Conservation (phyloP, 1,139 yeast genomes). For the Saccharomyces hybrid region DNA sequence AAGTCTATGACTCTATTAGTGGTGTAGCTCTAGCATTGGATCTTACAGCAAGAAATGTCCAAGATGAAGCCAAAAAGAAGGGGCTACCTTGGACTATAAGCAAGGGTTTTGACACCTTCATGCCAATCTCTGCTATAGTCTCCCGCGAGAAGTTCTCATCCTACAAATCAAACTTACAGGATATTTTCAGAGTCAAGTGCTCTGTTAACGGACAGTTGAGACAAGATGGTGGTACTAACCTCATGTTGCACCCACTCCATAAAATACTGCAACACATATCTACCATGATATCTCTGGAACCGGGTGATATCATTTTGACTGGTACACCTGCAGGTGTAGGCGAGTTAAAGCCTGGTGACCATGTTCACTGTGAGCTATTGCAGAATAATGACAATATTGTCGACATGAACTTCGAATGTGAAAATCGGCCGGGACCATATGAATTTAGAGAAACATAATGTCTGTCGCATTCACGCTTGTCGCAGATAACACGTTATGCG, state of each 20-base stretch:
- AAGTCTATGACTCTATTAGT: slow-evolving; percentile 70
- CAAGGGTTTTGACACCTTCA: slow-evolving; percentile 92
- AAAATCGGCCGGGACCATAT: slow-evolving; percentile 76
- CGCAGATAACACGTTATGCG: neutral
- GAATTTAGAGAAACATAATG: slow-evolving; percentile 47
- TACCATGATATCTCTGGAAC: slow-evolving; percentile 77
- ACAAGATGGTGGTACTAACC: slow-evolving; percentile 71
- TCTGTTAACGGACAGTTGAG: slow-evolving; percentile 60
- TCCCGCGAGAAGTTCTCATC: slow-evolving; percentile 64
- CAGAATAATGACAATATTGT: slow-evolving; percentile 50
- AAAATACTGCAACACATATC: slow-evolving; percentile 75
- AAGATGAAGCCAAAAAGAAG: slow-evolving; percentile 86
- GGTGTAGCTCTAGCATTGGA: slow-evolving; percentile 88
- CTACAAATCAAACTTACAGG: slow-evolving; percentile 47
- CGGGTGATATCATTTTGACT: slow-evolving; percentile 85
- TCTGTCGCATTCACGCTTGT: neutral
- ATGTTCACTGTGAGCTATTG: slow-evolving; percentile 52
- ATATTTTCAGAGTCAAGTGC: slow-evolving; percentile 41
- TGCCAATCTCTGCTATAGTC: slow-evolving; percentile 71
- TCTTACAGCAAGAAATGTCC: slow-evolving; percentile 93
- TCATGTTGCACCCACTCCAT: slow-evolving; percentile 88
- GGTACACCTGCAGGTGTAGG: slow-evolving; percentile 99
- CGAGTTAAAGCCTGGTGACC: slow-evolving; percentile 67
- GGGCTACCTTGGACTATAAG: slow-evolving; percentile 97
- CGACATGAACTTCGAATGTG: slow-evolving; percentile 48